Evolutionary conservation across 306 rosid genomes (phyloP), one percentile per base, ranked within the genome.

Genomic region (Vigna trinervia): DNA sequence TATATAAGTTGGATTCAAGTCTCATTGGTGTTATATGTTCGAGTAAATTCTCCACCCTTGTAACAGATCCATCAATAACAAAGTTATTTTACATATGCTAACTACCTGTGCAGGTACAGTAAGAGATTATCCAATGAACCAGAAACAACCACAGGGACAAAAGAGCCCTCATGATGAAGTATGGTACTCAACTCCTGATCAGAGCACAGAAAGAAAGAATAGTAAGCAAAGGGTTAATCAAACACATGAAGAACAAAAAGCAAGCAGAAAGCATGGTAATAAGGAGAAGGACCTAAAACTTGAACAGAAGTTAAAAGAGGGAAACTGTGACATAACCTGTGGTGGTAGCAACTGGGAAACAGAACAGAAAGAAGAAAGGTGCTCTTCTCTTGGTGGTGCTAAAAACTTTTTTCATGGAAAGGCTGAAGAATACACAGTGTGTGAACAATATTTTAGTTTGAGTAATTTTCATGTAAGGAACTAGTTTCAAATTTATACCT

Each of bases 361-460:
- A 30, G 5, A 30, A 30, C 58, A 81, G 38, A 51, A 46, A 63
- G 65, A 72, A 61, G 72, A 74, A n/a, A 71, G 41, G n/a, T 23
- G 5, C 69, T 15, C 53, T 20, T 39, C 30, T 19, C 57, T 1
- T 39, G 78, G 79, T 48, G 76, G 88, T 28, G 88, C 88, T 60
- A 85, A 68, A 60, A 70, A 12, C 73, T 85, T 69, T 64, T 81
- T n/a, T 74, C 85, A 14, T 47, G 85, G 72, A 62, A 56, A 68
- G 5, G 58, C 73, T 52, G 69, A 74, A 85, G 81, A 85, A 20
- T 78, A 78, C 47, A 22, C 1, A 62, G 19, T 57, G 36, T 69
- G 59, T 78, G 76, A 81, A 57, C 54, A 74, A 1, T 39, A 74
- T 84, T 84, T 84, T 30, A 48, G 34, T 39, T 64, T 71, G 52